Evolutionary conservation across 2,329 filamentous ascomycete genomes (phyloP).

Genomic region (Fusarium sarcochroum): DNA sequence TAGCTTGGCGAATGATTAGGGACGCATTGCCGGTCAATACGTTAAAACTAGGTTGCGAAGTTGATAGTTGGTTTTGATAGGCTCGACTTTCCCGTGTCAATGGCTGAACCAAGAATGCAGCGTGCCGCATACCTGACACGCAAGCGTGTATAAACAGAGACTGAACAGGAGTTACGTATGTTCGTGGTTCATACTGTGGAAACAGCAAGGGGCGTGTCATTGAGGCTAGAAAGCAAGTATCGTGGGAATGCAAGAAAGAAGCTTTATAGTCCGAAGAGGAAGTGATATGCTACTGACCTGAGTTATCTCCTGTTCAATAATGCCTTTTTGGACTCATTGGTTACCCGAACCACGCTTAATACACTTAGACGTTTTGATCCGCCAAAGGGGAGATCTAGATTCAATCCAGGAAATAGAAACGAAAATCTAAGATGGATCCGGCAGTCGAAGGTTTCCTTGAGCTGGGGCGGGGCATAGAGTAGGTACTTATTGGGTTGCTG

Average conservation of each 20-base stretch:
- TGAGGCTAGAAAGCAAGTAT: not conserved
- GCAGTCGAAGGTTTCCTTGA: conserved; percentile 15
- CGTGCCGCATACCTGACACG: not conserved
- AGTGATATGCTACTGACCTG: not conserved
- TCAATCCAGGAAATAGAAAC: too few relatives aligned
- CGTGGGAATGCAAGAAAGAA: conserved; percentile 24
- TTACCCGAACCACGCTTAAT: not conserved
- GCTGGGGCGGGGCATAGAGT: not conserved
- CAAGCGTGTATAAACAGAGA: not conserved
- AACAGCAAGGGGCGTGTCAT: not conserved
- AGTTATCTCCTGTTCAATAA: not conserved
- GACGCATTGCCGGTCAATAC: not conserved
- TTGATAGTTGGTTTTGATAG: conserved; percentile 1
- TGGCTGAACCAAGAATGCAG: conserved; percentile 26
- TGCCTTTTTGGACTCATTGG: not conserved
- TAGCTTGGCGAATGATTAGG: not conserved
- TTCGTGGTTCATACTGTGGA: not conserved
- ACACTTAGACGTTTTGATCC: too few relatives aligned
- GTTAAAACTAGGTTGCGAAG: not conserved
- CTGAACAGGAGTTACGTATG: not conserved
- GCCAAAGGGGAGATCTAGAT: too few relatives aligned
- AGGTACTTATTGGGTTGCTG: not conserved
- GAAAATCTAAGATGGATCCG: conserved; percentile 8
- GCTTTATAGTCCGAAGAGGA: conserved; percentile 2
- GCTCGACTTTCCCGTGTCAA: conserved; percentile 14